Percentiles rank a stretch among this genome's conserved stretches.
Evolutionary conservation across 257 asterid species (phyloP).

Genomic region (Nicotiana paniculata): DNA sequence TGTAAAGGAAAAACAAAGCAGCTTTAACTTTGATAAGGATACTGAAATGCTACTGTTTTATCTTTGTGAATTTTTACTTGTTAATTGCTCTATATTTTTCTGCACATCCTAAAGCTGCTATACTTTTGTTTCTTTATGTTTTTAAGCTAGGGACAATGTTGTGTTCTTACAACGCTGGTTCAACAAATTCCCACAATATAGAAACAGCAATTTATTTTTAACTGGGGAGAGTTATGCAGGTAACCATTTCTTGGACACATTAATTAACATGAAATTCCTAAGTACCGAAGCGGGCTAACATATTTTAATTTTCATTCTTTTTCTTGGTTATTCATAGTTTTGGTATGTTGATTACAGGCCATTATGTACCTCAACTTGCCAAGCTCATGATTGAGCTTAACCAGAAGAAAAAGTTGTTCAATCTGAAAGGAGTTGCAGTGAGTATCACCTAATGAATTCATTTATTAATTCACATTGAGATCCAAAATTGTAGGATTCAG

Average conservation of each 20-base stretch:
- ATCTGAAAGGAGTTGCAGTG: slow-evolving; percentile 66
- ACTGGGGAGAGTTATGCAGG: slow-evolving; percentile 81
- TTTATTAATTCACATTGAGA: background rate
- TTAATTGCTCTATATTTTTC: background rate
- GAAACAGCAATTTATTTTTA: slow-evolving; percentile 36
- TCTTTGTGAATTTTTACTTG: background rate
- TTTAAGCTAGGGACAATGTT: slow-evolving; percentile 58
- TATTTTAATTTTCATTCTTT: background rate
- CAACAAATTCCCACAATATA: slow-evolving; percentile 48
- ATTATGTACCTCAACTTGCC: slow-evolving; percentile 69
- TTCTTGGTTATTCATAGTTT: background rate
- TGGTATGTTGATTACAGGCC: slow-evolving; percentile 28
- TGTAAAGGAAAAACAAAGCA: background rate
- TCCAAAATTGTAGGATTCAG: background rate
- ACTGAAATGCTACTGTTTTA: background rate
- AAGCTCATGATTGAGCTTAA: slow-evolving; percentile 52
- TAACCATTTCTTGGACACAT: slow-evolving; percentile 3
- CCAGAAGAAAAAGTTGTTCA: slow-evolving; percentile 30
- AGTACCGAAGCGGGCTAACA: background rate
- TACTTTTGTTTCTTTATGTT: slow-evolving; percentile 3
- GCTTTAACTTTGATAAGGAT: background rate
- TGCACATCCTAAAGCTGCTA: slow-evolving; percentile 13
- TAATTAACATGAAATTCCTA: background rate
- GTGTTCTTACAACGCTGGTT: slow-evolving; percentile 60
- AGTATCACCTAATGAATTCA: slow-evolving; percentile 14